Conservation (phyloP, 73 alveolate species). For the Paramecium sexaurelia region DNA sequence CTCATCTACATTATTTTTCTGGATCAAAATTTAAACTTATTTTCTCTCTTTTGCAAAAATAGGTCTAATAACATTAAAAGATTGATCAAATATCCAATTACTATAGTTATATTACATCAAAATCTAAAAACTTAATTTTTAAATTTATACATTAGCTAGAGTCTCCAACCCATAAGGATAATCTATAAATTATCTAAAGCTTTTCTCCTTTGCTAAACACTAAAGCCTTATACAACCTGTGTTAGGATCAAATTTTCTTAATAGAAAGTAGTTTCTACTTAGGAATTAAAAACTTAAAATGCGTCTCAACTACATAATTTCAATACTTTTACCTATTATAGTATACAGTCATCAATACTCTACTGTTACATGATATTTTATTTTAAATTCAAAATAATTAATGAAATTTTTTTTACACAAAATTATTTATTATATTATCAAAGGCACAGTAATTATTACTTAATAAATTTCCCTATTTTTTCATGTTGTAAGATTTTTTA, state of each 20-base stretch:
- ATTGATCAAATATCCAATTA: neutral
- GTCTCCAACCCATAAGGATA: neutral
- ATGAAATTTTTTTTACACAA: neutral
- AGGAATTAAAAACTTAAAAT: neutral
- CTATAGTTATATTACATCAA: neutral
- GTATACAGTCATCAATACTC: neutral
- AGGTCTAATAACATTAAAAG: neutral
- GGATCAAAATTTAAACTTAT: conserved; percentile 17
- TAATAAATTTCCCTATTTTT: too few species aligned
- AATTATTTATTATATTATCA: neutral
- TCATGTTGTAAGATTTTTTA: too few species aligned
- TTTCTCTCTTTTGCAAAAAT: neutral
- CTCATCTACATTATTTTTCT: neutral
- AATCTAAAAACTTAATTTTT: neutral
- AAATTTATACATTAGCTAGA: neutral
- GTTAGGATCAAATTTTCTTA: conserved; percentile 1
- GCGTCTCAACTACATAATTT: neutral
- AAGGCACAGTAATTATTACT: neutral
- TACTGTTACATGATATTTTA: neutral
- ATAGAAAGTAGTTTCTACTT: conserved; percentile 27
- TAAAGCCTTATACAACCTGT: neutral
- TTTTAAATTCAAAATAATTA: conserved; percentile 29
- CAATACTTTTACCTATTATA: neutral
- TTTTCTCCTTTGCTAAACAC: neutral
- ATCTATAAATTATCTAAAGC: neutral